phyloP scores from a whole-genome alignment of 352 stramenopile genomes.

The Phytophthora tubulina region DNA sequence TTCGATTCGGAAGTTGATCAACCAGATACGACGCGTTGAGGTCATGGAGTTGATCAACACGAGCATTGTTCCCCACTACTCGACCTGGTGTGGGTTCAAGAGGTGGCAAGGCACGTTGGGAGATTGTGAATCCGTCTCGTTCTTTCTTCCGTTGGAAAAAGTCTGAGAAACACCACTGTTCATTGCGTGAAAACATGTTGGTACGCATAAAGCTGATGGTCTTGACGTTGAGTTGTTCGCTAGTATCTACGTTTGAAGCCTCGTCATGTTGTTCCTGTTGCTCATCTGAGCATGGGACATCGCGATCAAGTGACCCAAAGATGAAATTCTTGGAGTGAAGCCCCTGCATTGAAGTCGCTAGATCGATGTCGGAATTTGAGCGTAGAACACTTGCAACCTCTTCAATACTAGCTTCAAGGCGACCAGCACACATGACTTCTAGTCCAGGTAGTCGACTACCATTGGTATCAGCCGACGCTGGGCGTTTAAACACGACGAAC shows the following conservation, averaged over 20 bases:
- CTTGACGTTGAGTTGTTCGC: constrained; percentile 46
- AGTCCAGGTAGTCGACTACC: constrained; percentile 22
- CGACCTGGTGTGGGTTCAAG: constrained; percentile 28
- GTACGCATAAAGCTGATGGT: constrained; percentile 47
- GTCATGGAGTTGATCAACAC: constrained; percentile 51
- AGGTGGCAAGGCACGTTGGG: constrained; percentile 37
- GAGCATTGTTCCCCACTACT: constrained; percentile 29
- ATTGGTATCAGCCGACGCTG: not conserved
- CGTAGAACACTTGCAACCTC: constrained; percentile 40
- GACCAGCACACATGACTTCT: constrained; percentile 45
- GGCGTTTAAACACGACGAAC: constrained; percentile 41
- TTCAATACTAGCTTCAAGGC: constrained; percentile 40
- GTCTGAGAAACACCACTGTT: constrained; percentile 52
- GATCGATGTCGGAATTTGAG: constrained; percentile 25
- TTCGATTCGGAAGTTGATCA: constrained; percentile 43
- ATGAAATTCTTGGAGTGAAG: constrained; percentile 49
- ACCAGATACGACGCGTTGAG: constrained; percentile 48
- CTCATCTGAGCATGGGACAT: constrained; percentile 26
- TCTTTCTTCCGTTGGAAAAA: constrained; percentile 42
- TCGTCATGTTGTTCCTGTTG: constrained; percentile 13
- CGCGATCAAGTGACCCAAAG: constrained; percentile 45
- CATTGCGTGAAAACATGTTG: constrained; percentile 40
- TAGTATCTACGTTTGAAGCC: not conserved
- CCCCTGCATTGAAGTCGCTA: constrained; percentile 41
- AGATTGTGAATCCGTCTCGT: constrained; percentile 46